Percentiles rank a stretch among this genome's conserved stretches.
phyloP scores from a whole-genome alignment of 257 asterid species.

The Solanum sejunctum region DNA sequence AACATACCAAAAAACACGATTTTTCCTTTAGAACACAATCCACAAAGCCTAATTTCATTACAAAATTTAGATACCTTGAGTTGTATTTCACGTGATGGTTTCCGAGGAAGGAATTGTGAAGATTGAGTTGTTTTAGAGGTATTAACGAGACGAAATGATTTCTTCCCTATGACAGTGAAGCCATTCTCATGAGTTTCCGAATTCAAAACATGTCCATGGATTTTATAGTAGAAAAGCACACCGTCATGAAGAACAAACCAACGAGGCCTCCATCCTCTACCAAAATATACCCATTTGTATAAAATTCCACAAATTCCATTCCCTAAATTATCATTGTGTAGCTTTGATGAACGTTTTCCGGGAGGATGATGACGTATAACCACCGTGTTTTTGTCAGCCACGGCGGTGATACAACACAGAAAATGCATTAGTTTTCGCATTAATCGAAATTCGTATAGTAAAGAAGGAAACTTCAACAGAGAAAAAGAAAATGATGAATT shows the following conservation, averaged over 20 bases:
- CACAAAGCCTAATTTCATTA: not conserved
- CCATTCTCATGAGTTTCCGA: not conserved
- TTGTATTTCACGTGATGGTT: slow-evolving; percentile 7
- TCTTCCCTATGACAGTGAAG: not conserved
- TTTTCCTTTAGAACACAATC: not conserved
- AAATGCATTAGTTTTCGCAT: not conserved
- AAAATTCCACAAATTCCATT: slow-evolving; percentile 11
- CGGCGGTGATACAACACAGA: not conserved
- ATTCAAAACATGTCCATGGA: slow-evolving; percentile 1
- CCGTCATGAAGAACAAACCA: slow-evolving; percentile 16
- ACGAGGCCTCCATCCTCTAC: slow-evolving; percentile 14
- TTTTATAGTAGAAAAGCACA: slow-evolving; percentile 7
- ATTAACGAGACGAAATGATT: not conserved
- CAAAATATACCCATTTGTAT: slow-evolving; percentile 10
- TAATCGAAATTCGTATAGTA: not conserved
- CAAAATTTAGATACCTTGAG: slow-evolving; percentile 4
- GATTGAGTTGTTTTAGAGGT: not conserved
- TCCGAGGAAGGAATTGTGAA: not conserved
- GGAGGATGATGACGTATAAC: not conserved
- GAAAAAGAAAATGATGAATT: not conserved
- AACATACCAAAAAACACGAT: not conserved
- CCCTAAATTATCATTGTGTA: not conserved
- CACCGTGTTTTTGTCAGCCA: not conserved
- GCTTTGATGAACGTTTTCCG: not conserved
- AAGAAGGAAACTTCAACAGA: not conserved